These are phyloP conservation scores for Periconia macrospinosa DNA, from an alignment of 2,329 filamentous ascomycete genomes.

Conservation along the genomic window DNA sequence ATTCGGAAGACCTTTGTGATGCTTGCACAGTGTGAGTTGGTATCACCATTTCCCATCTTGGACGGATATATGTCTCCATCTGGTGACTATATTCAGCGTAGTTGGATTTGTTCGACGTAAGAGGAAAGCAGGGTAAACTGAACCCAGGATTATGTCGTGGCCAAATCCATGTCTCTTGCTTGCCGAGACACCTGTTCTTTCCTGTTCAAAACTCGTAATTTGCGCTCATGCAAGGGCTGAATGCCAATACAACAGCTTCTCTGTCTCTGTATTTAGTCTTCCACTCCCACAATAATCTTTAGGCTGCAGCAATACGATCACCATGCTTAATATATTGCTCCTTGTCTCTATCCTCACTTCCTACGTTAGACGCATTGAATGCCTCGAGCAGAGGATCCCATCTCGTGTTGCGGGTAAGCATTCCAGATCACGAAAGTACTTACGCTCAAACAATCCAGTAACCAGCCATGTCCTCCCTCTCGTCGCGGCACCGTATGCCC, in stretches of 20 bases:
- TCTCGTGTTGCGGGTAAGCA: constrained; percentile 8
- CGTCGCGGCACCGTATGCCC: constrained; percentile 1
- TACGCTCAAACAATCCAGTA: constrained; percentile 3
- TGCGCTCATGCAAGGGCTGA: neutral
- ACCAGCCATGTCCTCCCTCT: constrained; percentile 16
- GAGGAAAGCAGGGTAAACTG: no score
- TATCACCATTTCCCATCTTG: no score
- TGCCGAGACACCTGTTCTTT: no score
- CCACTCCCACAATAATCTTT: neutral
- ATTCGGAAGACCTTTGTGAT: neutral
- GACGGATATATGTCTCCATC: no score
- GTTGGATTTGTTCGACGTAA: no score
- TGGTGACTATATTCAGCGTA: no score
- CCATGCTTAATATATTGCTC: neutral
- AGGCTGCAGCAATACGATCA: neutral
- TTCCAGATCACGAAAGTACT: neutral
- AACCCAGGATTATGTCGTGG: no score
- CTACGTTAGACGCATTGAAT: neutral
- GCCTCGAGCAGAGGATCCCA: constrained; percentile 2
- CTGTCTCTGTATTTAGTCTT: neutral
- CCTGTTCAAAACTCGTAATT: no score
- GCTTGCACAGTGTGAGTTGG: no score
- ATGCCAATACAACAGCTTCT: neutral
- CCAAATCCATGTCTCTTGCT: no score
- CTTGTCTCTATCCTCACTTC: neutral